A percentile compares a stretch with the other conserved stretches of the same genome.
Evolutionary conservation across 805 yeast species (phyloP).

Genomic region (Schizosaccharomyces octosporus): DNA sequence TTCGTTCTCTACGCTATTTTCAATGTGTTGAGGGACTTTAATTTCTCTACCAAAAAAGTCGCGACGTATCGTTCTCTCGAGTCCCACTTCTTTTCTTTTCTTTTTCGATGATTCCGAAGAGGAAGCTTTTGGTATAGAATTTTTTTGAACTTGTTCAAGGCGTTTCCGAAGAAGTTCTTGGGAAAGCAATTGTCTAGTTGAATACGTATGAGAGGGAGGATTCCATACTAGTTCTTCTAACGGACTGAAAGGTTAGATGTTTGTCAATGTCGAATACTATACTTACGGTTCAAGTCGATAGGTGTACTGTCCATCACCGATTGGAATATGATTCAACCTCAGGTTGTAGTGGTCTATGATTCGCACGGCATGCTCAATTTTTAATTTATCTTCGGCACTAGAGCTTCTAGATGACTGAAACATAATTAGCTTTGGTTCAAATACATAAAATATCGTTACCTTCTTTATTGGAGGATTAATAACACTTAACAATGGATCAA

Average conservation of each 20-base stretch:
- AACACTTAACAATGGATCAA: conserved; percentile 9
- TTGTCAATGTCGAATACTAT: conserved; percentile 6
- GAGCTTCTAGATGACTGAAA: conserved; percentile 7
- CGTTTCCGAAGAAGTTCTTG: not conserved
- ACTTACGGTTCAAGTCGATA: conserved; percentile 15
- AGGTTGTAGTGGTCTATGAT: conserved; percentile 10
- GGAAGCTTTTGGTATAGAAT: not conserved
- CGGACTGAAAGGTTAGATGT: not conserved
- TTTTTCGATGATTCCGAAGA: not conserved
- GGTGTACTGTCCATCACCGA: conserved; percentile 12
- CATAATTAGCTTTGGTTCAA: conserved; percentile 1
- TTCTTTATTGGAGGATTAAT: conserved; percentile 8
- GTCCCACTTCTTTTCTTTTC: not conserved
- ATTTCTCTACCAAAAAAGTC: conserved; percentile 3
- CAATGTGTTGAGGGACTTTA: not conserved
- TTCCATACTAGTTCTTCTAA: not conserved
- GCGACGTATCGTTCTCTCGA: not conserved
- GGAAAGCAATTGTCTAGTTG: not conserved
- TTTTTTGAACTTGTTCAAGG: conserved; percentile 3
- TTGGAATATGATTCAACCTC: conserved; percentile 9
- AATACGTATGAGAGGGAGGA: conserved; percentile 7
- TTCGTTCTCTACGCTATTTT: not conserved
- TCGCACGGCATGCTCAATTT: not conserved
- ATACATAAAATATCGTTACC: not conserved
- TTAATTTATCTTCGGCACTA: not conserved